phyloP scores from a whole-genome alignment of 2,329 filamentous ascomycete species.

The Sphaerostilbella broomeana region DNA sequence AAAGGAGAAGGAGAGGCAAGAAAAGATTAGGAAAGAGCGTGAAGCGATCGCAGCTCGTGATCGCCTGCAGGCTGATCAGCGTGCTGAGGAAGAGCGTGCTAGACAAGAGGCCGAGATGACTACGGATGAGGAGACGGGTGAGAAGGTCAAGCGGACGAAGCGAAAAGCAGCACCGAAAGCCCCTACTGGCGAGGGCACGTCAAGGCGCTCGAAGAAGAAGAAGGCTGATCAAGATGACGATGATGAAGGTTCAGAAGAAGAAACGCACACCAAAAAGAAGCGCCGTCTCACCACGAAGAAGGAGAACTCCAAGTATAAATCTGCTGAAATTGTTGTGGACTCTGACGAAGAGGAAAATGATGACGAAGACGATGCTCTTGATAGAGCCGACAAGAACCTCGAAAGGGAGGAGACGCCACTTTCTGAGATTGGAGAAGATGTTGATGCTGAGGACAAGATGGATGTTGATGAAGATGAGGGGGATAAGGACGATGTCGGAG shows the following conservation, averaged over 20 bases:
- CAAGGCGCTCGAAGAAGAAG: constrained; percentile 49
- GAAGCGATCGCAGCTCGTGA: constrained; percentile 73
- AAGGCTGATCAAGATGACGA: constrained; percentile 41
- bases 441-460: constrained; percentile 46
- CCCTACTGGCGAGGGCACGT: constrained; percentile 33
- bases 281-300: constrained; percentile 51
- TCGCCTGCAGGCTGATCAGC: constrained; percentile 63
- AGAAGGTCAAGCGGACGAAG: constrained; percentile 73
- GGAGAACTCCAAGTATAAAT: constrained; percentile 67
- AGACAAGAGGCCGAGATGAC: constrained; percentile 66
- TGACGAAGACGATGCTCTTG: constrained; percentile 37
- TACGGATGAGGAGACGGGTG: constrained; percentile 74
- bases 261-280: constrained; percentile 50
- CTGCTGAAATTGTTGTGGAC: constrained; percentile 73
- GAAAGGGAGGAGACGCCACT: constrained; percentile 30
- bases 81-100: constrained; percentile 28
- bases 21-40: constrained; percentile 80
- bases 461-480: constrained; percentile 33
- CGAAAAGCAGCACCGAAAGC: constrained; percentile 46
- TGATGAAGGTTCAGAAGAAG: constrained; percentile 38
- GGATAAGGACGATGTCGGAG: constrained; percentile 34
- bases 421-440: constrained; percentile 31
- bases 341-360: constrained; percentile 54
- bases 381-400: constrained; percentile 39
- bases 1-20: constrained; percentile 64